A percentile compares a stretch with the other conserved stretches of the same genome.
Evolutionary conservation across 2,329 filamentous ascomycete genomes (phyloP).

Genomic region (Nannizzia gypsea): DNA sequence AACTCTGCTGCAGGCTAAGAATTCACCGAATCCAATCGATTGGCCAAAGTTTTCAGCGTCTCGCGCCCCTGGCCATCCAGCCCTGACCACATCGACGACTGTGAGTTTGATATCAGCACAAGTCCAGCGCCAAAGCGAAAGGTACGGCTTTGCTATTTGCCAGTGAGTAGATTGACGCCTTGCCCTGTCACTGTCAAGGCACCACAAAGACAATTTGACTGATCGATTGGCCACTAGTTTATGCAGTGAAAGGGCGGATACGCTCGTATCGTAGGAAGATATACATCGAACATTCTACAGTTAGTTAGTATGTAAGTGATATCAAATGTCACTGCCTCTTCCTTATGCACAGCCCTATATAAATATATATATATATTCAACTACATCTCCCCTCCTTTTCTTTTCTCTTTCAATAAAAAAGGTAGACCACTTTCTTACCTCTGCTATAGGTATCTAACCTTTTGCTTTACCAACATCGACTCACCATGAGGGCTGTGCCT

Average conservation of each 20-base stretch:
- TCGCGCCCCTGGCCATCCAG: neutral
- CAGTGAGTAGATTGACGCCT: neutral
- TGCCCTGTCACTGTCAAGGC: neutral
- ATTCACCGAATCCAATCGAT: neutral
- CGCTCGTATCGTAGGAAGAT: neutral
- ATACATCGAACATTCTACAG: neutral
- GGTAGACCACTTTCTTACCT: neutral
- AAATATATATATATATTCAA: no score
- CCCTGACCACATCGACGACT: neutral
- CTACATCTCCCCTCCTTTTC: neutral
- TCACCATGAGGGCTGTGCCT: slow-evolving; percentile 6
- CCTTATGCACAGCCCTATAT: neutral
- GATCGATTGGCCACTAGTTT: neutral
- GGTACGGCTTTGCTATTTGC: neutral
- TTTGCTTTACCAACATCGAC: neutral
- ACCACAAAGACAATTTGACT: neutral
- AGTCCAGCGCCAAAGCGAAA: neutral
- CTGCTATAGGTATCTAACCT: neutral
- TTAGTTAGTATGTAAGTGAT: neutral
- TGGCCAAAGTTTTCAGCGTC: neutral
- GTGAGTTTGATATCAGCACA: neutral
- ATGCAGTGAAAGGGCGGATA: neutral
- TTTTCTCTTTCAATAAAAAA: neutral
- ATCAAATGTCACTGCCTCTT: neutral
- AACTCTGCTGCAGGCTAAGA: neutral